These are phyloP conservation scores for Marsdenia floribunda DNA, from an alignment of 257 asterid genomes.

Conservation along the genomic window DNA sequence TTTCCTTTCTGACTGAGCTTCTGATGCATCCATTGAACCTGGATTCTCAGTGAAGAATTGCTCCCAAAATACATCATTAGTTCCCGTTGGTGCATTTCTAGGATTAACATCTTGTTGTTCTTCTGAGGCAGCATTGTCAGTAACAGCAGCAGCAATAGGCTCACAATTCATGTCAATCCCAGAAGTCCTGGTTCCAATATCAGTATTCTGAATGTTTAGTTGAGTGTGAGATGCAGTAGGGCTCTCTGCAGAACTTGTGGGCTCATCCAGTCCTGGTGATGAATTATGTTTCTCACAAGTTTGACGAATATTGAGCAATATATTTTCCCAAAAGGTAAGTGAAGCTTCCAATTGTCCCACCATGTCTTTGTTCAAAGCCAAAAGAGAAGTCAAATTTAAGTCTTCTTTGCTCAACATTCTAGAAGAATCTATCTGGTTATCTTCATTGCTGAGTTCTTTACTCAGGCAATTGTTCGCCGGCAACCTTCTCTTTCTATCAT, in stretches of 20 bases:
- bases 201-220: conserved; percentile 37
- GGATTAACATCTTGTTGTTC: conserved; percentile 33
- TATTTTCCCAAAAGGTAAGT: conserved; percentile 55
- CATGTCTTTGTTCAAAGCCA: conserved; percentile 37
- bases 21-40: conserved; percentile 51
- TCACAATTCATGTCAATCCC: conserved; percentile 65
- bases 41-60: conserved; percentile 94
- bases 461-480: conserved; percentile 40
- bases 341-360: conserved; percentile 63
- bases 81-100: conserved; percentile 48
- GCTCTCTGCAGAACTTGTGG: conserved; percentile 41
- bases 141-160: conserved; percentile 36
- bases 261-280: conserved; percentile 42
- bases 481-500: conserved; percentile 64
- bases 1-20: conserved; percentile 41
- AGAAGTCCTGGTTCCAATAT: conserved; percentile 31
- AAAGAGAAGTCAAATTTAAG: conserved; percentile 36
- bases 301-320: conserved; percentile 40
- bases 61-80: conserved; percentile 89
- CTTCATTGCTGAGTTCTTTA: conserved; percentile 37
- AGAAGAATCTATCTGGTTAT: conserved; percentile 29
- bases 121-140: conserved; percentile 28
- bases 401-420: conserved; percentile 31
- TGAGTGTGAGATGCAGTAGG: conserved; percentile 54
- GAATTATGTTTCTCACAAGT: conserved; percentile 30